Percentiles rank a stretch among this genome's conserved stretches.
Evolutionary conservation across 2,329 filamentous ascomycete genomes (phyloP).

Genomic region (Xylogone sp.): DNA sequence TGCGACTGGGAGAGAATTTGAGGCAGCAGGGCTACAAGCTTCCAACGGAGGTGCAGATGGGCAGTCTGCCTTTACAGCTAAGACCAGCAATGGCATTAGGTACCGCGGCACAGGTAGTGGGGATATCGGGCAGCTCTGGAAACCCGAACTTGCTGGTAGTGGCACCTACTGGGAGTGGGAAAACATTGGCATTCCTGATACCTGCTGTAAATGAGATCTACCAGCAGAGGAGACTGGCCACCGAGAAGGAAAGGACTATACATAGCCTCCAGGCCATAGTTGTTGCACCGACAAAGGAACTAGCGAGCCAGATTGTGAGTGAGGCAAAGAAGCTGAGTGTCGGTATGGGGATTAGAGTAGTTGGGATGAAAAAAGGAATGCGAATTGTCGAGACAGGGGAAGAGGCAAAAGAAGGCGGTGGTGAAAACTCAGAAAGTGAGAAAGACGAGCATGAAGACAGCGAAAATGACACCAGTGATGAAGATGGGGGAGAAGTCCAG

Average conservation of each 20-base stretch:
- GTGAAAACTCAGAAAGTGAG: conserved; percentile 26
- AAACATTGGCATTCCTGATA: conserved; percentile 90
- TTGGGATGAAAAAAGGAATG: conserved; percentile 85
- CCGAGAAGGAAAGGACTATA: conserved; percentile 31
- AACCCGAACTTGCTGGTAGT: conserved; percentile 76
- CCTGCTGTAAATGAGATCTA: conserved; percentile 77
- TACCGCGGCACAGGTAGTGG: conserved; percentile 28
- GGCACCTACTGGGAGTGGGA: conserved; percentile 93
- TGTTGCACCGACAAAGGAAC: conserved; percentile 73
- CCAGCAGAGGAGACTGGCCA: conserved; percentile 39
- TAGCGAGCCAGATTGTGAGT: conserved; percentile 75
- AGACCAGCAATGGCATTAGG: conserved; percentile 47
- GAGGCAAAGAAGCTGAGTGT: conserved; percentile 79
- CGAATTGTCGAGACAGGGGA: conserved; percentile 49
- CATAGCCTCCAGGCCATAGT: conserved; percentile 64
- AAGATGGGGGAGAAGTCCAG: conserved; percentile 19
- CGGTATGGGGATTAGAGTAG: conserved; percentile 74
- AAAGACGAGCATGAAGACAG: conserved; percentile 36
- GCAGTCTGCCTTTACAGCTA: conserved; percentile 75
- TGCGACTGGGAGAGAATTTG: conserved; percentile 73
- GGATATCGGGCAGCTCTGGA: conserved; percentile 21
- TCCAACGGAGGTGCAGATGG: conserved; percentile 93
- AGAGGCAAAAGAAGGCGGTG: conserved; percentile 23
- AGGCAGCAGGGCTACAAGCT: conserved; percentile 78
- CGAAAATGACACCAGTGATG: conserved; percentile 26